Evolutionary conservation across 768 basidiomycete genomes (phyloP).

Genomic region (Trametes gibbosa): DNA sequence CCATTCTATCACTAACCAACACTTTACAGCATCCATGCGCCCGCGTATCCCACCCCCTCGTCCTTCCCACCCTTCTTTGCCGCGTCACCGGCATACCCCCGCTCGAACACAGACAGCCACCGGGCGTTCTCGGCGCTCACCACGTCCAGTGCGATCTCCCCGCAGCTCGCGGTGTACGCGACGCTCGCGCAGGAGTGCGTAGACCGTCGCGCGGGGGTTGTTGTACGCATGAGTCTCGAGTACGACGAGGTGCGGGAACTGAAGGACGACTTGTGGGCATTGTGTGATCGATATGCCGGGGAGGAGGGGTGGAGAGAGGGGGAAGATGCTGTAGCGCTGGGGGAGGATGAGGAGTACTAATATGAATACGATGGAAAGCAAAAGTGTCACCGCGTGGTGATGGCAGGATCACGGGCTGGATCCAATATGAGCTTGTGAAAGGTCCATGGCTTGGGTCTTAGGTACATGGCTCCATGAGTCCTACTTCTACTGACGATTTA

Average conservation of each 20-base stretch:
- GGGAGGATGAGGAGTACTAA: constrained; percentile 26
- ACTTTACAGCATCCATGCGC: constrained; percentile 42
- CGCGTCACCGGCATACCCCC: neutral
- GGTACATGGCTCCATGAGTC: too few relatives aligned
- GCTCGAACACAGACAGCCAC: neutral
- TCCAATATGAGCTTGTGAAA: too few relatives aligned
- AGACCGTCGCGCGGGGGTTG: constrained; percentile 36
- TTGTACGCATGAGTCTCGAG: constrained; percentile 40
- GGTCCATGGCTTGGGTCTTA: too few relatives aligned
- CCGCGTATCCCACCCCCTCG: constrained; percentile 56
- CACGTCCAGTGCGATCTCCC: constrained; percentile 38
- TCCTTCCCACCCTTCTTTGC: constrained; percentile 54
- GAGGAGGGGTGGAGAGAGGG: constrained; percentile 29
- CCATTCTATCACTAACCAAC: neutral
- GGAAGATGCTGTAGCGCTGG: constrained; percentile 26
- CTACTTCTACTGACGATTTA: too few relatives aligned
- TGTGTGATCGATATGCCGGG: constrained; percentile 45
- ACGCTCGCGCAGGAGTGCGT: constrained; percentile 44
- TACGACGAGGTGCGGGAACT: constrained; percentile 58
- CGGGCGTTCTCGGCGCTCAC: constrained; percentile 44
- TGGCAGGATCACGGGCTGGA: too few relatives aligned
- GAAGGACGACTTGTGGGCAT: constrained; percentile 55
- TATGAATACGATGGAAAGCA: too few relatives aligned
- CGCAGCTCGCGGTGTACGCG: constrained; percentile 52
- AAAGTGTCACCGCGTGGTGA: too few relatives aligned